phyloP scores from a whole-genome alignment of 352 stramenopile species.

The Phytopythium kandeliae region DNA sequence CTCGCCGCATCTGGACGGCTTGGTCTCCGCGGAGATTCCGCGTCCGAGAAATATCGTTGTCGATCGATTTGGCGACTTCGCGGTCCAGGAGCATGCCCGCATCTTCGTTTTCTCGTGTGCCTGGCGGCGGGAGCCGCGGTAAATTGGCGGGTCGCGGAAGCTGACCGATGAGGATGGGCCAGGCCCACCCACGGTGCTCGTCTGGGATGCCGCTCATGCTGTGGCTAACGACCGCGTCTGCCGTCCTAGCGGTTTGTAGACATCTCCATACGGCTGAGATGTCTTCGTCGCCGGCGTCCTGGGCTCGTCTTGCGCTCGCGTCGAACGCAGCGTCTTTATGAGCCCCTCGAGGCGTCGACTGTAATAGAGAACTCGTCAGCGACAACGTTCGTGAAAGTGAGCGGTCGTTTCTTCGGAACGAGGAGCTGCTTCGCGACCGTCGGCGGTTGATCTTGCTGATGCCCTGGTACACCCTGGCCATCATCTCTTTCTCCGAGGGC shows the following conservation, averaged over 20 bases:
- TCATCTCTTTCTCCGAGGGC: slow-evolving; percentile 62
- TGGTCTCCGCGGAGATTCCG: slow-evolving; percentile 49
- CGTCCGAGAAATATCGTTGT: slow-evolving; percentile 76
- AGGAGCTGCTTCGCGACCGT: slow-evolving; percentile 36
- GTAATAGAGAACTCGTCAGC: slow-evolving; percentile 47
- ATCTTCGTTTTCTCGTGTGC: slow-evolving; percentile 18
- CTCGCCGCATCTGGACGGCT: slow-evolving; percentile 49
- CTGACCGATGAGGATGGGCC: slow-evolving; percentile 58
- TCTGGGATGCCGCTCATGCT: slow-evolving; percentile 61
- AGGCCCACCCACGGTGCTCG: slow-evolving; percentile 60
- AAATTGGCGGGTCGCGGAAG: slow-evolving; percentile 29
- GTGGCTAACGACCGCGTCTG: slow-evolving; percentile 25
- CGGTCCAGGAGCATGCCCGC: slow-evolving; percentile 46
- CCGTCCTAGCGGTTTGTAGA: slow-evolving; percentile 21
- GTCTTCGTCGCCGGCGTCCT: slow-evolving; percentile 11
- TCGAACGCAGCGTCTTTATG: slow-evolving; percentile 8
- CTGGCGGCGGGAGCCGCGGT: slow-evolving; percentile 7
- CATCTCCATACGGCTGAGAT: slow-evolving; percentile 37
- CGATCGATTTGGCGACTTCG: slow-evolving; percentile 72
- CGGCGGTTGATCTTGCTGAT: slow-evolving; percentile 72
- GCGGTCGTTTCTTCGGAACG: slow-evolving; percentile 14
- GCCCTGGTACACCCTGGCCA: slow-evolving; percentile 59
- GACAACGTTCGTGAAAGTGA: slow-evolving; percentile 52
- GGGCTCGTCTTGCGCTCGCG: not conserved
- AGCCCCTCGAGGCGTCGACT: slow-evolving; percentile 18